phyloP scores from a whole-genome alignment of 1,284 basidiomycete species.

The Apiotrichum sp. region DNA sequence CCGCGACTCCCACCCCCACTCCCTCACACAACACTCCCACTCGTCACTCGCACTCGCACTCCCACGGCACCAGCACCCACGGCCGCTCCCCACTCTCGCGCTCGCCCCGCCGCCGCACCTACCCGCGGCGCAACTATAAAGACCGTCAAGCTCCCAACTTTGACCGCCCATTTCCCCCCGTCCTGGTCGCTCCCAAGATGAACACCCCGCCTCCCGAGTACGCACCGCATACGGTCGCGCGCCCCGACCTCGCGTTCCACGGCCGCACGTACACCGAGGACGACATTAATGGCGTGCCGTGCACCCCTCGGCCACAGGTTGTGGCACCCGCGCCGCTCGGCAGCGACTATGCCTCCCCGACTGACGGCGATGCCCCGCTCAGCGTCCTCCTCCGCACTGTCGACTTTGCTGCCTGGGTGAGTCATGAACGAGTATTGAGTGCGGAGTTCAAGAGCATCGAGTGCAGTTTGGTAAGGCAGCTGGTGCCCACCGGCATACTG shows the following conservation, averaged over 20 bases:
- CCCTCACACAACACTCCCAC: neutral
- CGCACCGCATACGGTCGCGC: conserved; percentile 36
- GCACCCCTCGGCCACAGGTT: conserved; percentile 14
- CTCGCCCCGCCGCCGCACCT: neutral
- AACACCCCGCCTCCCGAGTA: conserved; percentile 32
- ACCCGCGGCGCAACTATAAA: neutral
- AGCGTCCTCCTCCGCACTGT: conserved; percentile 35
- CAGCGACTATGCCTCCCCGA: conserved; percentile 5
- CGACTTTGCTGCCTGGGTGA: conserved; percentile 45
- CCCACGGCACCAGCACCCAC: neutral
- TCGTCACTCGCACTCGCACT: neutral
- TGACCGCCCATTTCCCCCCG: neutral
- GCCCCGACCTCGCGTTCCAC: conserved; percentile 2
- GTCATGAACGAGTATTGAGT: conserved; percentile 6
- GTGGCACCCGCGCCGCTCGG: conserved; percentile 5
- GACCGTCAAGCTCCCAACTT: neutral
- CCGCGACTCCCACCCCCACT: neutral
- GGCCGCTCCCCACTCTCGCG: too few species aligned
- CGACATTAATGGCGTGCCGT: too few species aligned
- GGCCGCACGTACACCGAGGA: too few species aligned
- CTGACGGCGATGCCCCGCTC: conserved; percentile 15
- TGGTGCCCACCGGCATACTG: too few species aligned
- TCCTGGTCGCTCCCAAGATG: conserved; percentile 2
- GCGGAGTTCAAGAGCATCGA: too few species aligned
- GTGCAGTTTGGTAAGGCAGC: too few species aligned